Percentiles rank a stretch among this genome's conserved stretches.
These are phyloP conservation scores for sorghum (Sorghum bicolor) DNA, from an alignment of 176 grass and related monocot species.

Conservation along the genomic window Sorghum_bicolor_NCBIv3 NC_012878.2:474001-474500, in stretches of 20 bases:
- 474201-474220: not conserved
- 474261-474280: not conserved
- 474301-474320: not conserved
- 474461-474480: not conserved
- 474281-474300: not conserved
- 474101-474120: not conserved
- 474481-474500: constrained; percentile 8
- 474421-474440: not conserved
- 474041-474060: constrained; percentile 43
- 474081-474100: not conserved
- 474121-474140: not conserved
- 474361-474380: not conserved
- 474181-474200: not conserved
- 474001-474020: constrained; percentile 56
- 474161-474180: constrained; percentile 9
- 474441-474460: not conserved
- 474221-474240: not conserved
- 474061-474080: not conserved
- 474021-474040: constrained; percentile 65
- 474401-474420: not conserved
- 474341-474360: not conserved
- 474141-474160: not conserved
- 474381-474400: not conserved
- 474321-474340: not conserved
- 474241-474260: not conserved